Evolutionary conservation across 805 yeast genomes (phyloP).

Genomic region (Ogataea methylovora): DNA sequence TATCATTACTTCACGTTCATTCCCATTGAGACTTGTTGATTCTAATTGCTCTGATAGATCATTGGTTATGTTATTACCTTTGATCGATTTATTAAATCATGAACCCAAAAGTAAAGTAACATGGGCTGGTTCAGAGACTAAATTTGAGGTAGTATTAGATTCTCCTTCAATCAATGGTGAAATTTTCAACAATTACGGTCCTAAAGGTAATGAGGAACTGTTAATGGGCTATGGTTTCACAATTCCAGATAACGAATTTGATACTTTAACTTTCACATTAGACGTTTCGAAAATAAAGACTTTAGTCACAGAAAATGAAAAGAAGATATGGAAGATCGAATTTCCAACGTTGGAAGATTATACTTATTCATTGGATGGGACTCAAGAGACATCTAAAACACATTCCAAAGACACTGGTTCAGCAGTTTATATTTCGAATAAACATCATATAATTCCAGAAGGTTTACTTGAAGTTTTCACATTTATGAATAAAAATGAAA

Average conservation of each 20-base stretch:
- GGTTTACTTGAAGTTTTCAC: conserved; percentile 47
- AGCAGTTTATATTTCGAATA: conserved; percentile 19
- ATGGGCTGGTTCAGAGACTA: conserved; percentile 39
- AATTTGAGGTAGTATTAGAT: conserved; percentile 1
- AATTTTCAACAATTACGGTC: conserved; percentile 77
- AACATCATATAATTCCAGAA: conserved; percentile 29
- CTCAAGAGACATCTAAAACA: conserved; percentile 1
- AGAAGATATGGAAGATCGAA: conserved; percentile 12
- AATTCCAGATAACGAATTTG: conserved; percentile 47
- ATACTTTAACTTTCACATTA: conserved; percentile 51
- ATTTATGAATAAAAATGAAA: conserved; percentile 37
- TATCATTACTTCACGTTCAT: conserved; percentile 72
- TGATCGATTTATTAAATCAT: conserved; percentile 78
- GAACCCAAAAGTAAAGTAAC: conserved; percentile 48
- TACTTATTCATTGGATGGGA: conserved; percentile 17
- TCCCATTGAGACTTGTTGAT: conserved; percentile 56
- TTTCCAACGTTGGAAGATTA: conserved; percentile 21
- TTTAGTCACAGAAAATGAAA: not conserved
- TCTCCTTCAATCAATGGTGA: conserved; percentile 22
- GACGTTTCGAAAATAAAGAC: conserved; percentile 30
- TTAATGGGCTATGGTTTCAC: conserved; percentile 80
- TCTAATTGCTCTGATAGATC: conserved; percentile 37
- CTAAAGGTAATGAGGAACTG: conserved; percentile 79
- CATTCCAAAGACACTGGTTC: not conserved
- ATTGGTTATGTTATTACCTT: conserved; percentile 61